phyloP scores from a whole-genome alignment of 192 early-diverging fungal genomes.

The Gigaspora rosea region DNA sequence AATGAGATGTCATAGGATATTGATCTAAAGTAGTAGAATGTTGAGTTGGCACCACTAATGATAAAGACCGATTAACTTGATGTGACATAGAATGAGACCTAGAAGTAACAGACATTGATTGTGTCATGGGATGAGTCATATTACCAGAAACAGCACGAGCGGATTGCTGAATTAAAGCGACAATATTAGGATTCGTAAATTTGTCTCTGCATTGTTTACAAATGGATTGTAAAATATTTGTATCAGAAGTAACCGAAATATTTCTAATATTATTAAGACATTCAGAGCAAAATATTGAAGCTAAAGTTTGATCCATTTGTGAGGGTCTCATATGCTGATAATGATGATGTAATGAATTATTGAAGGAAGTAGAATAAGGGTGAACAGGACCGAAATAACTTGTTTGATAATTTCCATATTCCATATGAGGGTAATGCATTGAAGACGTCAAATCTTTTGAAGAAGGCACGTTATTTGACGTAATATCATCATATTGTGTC shows the following conservation, averaged over 20 bases:
- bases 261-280: neutral
- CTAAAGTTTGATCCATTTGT: neutral
- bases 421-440: neutral
- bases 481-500: constrained; percentile 13
- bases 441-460: neutral
- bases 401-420: neutral
- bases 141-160: neutral
- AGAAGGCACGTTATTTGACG: neutral
- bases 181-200: neutral
- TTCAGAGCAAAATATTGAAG: neutral
- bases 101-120: neutral
- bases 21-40: no score
- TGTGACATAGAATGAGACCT: no score
- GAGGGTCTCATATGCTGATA: neutral
- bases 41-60: no score
- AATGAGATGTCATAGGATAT: neutral
- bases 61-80: no score
- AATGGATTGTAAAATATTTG: neutral
- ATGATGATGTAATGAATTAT: neutral
- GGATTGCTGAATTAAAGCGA: no score
- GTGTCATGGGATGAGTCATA: no score
- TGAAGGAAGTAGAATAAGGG: neutral
- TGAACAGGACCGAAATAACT: constrained; percentile 10
- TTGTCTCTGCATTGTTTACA: constrained; percentile 15
- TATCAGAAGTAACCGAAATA: neutral